Evolutionary conservation across 257 asterid genomes (phyloP), one percentile per base, ranked within the genome.

Genomic region (Solanum virginianum): DNA sequence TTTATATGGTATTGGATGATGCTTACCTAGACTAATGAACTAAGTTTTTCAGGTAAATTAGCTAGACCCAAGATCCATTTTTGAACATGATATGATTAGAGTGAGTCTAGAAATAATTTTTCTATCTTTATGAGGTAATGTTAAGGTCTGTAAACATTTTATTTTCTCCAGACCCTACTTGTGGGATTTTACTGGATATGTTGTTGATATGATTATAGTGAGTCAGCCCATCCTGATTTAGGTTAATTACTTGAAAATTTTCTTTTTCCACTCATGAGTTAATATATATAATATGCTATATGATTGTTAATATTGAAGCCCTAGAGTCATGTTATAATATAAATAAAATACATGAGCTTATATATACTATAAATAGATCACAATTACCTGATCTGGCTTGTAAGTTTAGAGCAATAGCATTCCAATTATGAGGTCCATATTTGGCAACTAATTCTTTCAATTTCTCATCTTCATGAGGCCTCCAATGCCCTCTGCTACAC

Each of bases 401-500:
- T 15, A 95, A 91, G 89, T 93, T 92, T 74, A 91, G 94, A 22
- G 99, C 99, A 45, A 95, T 94, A 92, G 96, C 94, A 88, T 96
- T 96, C 98, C 99, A 96, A 60, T 96, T 96, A 87, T 96, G 98
- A 80, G 99, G 97, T n/a, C 99, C 99, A 88, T 92, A 91, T 85
- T 92, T 88, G 24, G 90, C 98, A 15, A 96, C 99, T 80, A 96
- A 84, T 80, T 90, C 96, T 16, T 91, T 85, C 17, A 96, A 92
- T 92, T 92, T 94, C 88, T 92, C 98, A 81, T 96, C 99, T 87
- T 96, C 98, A 10, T 94, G 92, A 7, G 98, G 99, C 91, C 98
- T 92, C 99, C 99, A 96, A 81, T 96, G 99, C 54, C 98, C 98
- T 92, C 99, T 92, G 84, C 96, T 93, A 79, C 98, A 79, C 83